Base-by-base conservation (phyloP, 1,284 basidiomycete genomes). In the Heterobasidion occidentale region DNA sequence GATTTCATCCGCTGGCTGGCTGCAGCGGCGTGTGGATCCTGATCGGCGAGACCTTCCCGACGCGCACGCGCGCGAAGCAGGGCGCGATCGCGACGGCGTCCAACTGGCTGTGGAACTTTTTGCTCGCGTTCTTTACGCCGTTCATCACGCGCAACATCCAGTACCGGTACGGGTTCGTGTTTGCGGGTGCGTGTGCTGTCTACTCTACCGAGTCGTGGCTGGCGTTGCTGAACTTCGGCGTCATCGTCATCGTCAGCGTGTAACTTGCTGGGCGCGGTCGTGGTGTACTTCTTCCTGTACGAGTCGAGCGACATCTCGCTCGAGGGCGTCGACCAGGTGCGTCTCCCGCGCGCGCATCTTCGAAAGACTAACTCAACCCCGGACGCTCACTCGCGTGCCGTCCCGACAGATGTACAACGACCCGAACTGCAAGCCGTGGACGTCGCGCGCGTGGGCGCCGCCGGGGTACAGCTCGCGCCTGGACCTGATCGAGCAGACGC, bases 221-320 rank as follows among this genome's bases (percentile, higher is more conserved):
- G 38, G 38, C 38, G 38, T 42, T 19, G 19, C n/a, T 49, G 9
- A 27, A 2, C 19, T 35, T 19, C 47, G 6, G 47, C 33, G 53
- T 35, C 51, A 17, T 42, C 35, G 50, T 14, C 33, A n/a, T n/a
- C n/a, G n/a, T n/a, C 63, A 59, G 74, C 73, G 17, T 77, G 82
- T 66, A 86, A 86, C 65, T 68, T 86, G 2, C 64, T 76, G 11
- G 85, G 81, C 52, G 83, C 83, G 7, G 62, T 83, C 50, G 73
- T 90, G 59, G 88, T 90, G 7, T 90, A 76, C 68, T 76, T 90
- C 66, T 90, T 90, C 80, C 76, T 92, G 3, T 91, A 90, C 73
- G 89, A 91, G 66, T 83, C 83, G 12, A 78, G 81, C 7, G 79
- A 84, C 61, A 74, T 91, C 53, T 80, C 82, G 9, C 76, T 91